These are phyloP conservation scores for Aspergillus mulundensis DNA, from an alignment of 495 filamentous ascomycete species.

Conservation along the genomic window DNA sequence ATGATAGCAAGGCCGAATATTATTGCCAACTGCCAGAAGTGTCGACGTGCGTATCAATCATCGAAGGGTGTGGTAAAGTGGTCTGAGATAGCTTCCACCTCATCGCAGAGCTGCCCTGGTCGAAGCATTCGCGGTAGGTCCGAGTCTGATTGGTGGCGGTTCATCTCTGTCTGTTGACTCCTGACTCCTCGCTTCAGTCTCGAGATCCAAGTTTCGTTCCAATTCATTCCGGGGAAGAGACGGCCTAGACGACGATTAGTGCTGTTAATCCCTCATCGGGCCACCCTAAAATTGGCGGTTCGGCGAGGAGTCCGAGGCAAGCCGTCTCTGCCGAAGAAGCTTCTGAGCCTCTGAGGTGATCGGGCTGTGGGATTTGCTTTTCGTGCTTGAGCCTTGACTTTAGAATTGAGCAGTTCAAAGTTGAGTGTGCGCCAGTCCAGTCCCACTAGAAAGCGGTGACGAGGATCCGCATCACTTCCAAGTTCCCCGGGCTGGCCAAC, in stretches of 20 bases:
- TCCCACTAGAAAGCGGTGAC: slow-evolving; percentile 23
- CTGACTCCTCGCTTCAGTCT: not conserved
- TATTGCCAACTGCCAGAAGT: not conserved
- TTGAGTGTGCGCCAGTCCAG: too few relatives aligned
- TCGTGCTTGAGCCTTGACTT: not conserved
- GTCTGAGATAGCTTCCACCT: not conserved
- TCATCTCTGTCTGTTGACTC: not conserved
- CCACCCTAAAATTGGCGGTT: not conserved
- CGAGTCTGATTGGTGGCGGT: not conserved
- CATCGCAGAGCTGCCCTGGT: not conserved
- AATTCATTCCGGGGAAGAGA: not conserved
- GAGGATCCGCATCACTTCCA: slow-evolving; percentile 24
- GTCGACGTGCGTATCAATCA: slow-evolving; percentile 1
- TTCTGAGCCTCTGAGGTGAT: not conserved
- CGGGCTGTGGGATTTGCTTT: not conserved
- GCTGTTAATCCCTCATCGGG: not conserved
- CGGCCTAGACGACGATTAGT: not conserved
- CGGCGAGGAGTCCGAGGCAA: not conserved
- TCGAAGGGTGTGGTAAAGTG: not conserved
- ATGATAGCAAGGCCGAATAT: not conserved
- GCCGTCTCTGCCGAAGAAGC: not conserved
- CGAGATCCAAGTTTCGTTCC: slow-evolving; percentile 1
- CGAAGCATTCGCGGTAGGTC: not conserved
- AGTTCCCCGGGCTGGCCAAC: slow-evolving; percentile 14
- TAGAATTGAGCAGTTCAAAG: too few relatives aligned